These are phyloP conservation scores for Colletotrichum musicola DNA, from an alignment of 2,329 filamentous ascomycete genomes.

Conservation along the genomic window DNA sequence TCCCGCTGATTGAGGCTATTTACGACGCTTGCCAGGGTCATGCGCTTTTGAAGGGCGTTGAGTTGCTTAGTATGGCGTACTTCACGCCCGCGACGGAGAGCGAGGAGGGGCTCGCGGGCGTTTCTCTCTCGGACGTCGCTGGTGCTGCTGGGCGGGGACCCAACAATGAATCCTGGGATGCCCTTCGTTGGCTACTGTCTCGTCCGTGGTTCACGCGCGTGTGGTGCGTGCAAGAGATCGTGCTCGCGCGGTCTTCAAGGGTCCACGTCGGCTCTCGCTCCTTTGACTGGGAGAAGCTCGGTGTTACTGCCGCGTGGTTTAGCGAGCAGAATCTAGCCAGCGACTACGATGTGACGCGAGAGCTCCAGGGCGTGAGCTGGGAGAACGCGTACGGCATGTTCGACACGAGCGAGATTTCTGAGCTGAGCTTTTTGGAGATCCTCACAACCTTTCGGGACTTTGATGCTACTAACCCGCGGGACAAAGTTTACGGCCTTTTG, in stretches of 20 bases:
- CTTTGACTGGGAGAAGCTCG: conserved; percentile 11
- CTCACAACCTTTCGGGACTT: conserved; percentile 15
- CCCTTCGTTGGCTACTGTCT: conserved; percentile 1
- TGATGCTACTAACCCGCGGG: conserved; percentile 12
- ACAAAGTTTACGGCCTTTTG: conserved; percentile 26
- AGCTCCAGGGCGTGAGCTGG: conserved; percentile 6
- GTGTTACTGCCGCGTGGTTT: conserved; percentile 10
- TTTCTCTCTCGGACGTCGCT: background rate
- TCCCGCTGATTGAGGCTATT: background rate
- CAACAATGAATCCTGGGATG: background rate
- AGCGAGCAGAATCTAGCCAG: conserved; percentile 12
- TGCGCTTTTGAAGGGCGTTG: background rate
- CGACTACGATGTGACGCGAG: conserved; percentile 9
- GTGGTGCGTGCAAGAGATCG: conserved; percentile 24
- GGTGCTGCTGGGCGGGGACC: background rate
- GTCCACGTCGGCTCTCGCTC: background rate
- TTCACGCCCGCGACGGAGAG: conserved; percentile 2
- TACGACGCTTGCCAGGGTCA: conserved; percentile 11
- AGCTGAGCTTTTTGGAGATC: conserved; percentile 1
- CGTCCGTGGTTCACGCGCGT: conserved; percentile 24
- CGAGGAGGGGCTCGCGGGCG: conserved; percentile 2
- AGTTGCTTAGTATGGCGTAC: conserved; percentile 13
- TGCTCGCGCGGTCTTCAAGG: conserved; percentile 4
- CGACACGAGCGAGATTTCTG: conserved; percentile 3
- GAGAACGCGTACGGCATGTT: conserved; percentile 22